Base-by-base conservation (phyloP, 768 basidiomycete species). In the Leccinum fibrillosum region DNA sequence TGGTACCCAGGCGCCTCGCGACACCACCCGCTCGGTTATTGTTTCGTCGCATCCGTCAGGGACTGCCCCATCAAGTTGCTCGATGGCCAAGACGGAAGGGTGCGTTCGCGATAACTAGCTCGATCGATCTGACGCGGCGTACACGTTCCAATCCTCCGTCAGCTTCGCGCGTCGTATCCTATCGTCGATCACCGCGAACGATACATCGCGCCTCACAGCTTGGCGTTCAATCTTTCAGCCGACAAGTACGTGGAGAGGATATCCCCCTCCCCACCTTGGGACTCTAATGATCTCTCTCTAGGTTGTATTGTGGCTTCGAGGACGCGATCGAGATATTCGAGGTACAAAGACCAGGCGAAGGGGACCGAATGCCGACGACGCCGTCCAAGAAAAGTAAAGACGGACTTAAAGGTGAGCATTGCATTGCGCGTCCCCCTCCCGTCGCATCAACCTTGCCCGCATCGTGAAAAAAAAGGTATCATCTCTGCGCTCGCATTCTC, bases 131-230 rank as follows among this genome's bases (percentile, higher is more conserved):
- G 17, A 42, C n/a, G 39, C 15, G 39, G 4, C n/a, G n/a, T n/a
- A 4, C 1, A 3, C 7, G 0, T 25, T 10, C 15, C 12, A 3
- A n/a, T 35, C 5, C 15, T 26, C 35, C 30, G 4, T n/a, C 35
- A 97, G 95, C 81, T 92, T 19, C 84, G 95, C 17, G 96, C 94
- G 0, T 94, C 92, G 1, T 98, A 98, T 71, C 79, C 80, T 42
- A 96, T 98, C 39, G 82, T 98, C 10, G 94, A 98, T 70, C 95
- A 98, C 65, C 79, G 89, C n/a, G 96, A 98, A 74, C 82, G 94
- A 32, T 85, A 92, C 54, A 78, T 97, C 42, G 94, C 92, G 0
- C 94, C 96, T 0, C 89, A 93, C 55, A 84, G 85, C 63, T 77
- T 98, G 58, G 80, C 88, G 0, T 98, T 97, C 73, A 90, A 91